Evolutionary conservation across 345 rosid genomes (phyloP).

Genomic region (Citrus cavaleriei): DNA sequence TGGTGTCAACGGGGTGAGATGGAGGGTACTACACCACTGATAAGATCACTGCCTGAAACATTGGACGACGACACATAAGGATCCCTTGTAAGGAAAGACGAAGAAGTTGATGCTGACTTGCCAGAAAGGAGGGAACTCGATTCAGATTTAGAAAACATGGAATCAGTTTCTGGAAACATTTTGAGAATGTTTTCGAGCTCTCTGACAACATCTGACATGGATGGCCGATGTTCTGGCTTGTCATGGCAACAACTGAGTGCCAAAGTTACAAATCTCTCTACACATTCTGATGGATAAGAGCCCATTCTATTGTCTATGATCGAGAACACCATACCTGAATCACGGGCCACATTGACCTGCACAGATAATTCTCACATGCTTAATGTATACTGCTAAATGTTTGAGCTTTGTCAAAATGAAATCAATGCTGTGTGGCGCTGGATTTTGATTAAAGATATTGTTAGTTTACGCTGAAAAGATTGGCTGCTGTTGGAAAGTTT

Average conservation of each 20-base stretch:
- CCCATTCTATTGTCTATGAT: constrained; percentile 79
- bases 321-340: constrained; percentile 55
- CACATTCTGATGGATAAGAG: constrained; percentile 64
- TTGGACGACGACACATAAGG: constrained; percentile 25
- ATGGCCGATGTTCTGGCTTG: constrained; percentile 62
- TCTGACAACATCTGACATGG: constrained; percentile 65
- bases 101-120: constrained; percentile 37
- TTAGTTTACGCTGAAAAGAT: background rate
- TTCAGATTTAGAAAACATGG: constrained; percentile 33
- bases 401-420: background rate
- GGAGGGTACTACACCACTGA: constrained; percentile 52
- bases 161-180: constrained; percentile 42
- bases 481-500: background rate
- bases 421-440: background rate
- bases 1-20: constrained; percentile 49
- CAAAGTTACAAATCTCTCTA: constrained; percentile 50
- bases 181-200: constrained; percentile 65
- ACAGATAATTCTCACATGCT: background rate
- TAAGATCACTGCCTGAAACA: constrained; percentile 64
- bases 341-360: constrained; percentile 58
- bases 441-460: background rate
- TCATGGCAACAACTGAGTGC: constrained; percentile 72
- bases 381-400: background rate
- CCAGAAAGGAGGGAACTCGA: constrained; percentile 23
- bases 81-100: constrained; percentile 24